Evolutionary conservation across 306 rosid species (phyloP), one percentile per base, ranked within the genome.

Genomic region (Sicyos baderoa): DNA sequence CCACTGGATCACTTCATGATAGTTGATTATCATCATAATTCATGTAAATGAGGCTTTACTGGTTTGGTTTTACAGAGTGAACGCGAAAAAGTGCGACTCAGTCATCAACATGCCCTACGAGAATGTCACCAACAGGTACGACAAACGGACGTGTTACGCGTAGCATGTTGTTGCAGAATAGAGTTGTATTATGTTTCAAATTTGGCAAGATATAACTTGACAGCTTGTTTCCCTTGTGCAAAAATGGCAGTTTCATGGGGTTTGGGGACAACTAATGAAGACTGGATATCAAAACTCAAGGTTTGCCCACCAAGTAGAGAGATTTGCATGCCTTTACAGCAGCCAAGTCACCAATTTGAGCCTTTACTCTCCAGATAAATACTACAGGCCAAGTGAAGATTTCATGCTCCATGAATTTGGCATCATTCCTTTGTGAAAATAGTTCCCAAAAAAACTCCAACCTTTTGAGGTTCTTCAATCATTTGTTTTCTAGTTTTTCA

Each of bases 221-320:
- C 7, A 23, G 7, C 13, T 56, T 42, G 8, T 37, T 54, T 73
- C 12, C 12, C 6, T 40, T 45, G n/a, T 32, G 67, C 56, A 64
- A 76, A 47, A 19, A 58, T 70, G 78, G 61, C 83, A 90, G 99
- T 90, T 88, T 82, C 99, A 94, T 42, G 71, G 82, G 75, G 86
- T 86, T 51, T 94, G 99, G 99, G 99, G 99, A 18, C 99, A 94
- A 61, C 99, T 94, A 53, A 85, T 94, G 97, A 94, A 90, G 84
- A 90, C 99, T 51, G 99, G 99, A 64, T 90, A 82, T 79, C 97
- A 94, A 84, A 94, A 90, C 83, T 94, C 99, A 47, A 93, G 96
- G 70, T 94, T 94, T 77, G 96, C 97, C 15, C 97, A 94, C 85
- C 99, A 94, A 88, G 99, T 94, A 82, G 70, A 94, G 86, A 86